phyloP scores from a whole-genome alignment of 2,329 filamentous ascomycete species.

The Paracoccidioides brasiliensis region DNA sequence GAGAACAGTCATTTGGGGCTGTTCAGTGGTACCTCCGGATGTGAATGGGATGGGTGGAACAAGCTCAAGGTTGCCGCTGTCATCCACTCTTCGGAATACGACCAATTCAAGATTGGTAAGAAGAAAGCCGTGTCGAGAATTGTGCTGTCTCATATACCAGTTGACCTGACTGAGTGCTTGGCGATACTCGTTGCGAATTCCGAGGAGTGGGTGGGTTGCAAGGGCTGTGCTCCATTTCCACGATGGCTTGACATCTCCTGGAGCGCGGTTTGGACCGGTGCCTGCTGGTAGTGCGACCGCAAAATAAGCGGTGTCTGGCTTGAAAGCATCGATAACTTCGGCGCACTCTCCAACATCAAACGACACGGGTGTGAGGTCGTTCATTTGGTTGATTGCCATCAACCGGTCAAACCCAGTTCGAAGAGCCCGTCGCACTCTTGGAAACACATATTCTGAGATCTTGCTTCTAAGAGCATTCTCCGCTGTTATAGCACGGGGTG shows the following conservation, averaged over 20 bases:
- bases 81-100: conserved; percentile 10
- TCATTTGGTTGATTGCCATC: neutral
- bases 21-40: conserved; percentile 3
- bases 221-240: conserved; percentile 1
- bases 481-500: neutral
- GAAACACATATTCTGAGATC: neutral
- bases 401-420: neutral
- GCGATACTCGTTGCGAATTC: neutral
- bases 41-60: conserved; percentile 3
- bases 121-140: neutral
- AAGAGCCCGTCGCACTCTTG: neutral
- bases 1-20: conserved; percentile 10
- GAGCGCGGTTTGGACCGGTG: neutral
- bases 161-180: neutral
- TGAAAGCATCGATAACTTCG: neutral
- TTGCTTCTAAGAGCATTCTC: neutral
- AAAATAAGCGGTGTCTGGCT: neutral
- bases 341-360: neutral
- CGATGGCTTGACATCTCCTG: neutral
- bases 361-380: neutral
- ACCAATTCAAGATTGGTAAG: conserved; percentile 10
- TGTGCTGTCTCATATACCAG: conserved; percentile 2
- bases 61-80: conserved; percentile 11
- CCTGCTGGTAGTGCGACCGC: neutral
- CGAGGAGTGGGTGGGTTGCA: neutral